Evolutionary conservation across 2,329 filamentous ascomycete genomes (phyloP), one percentile per base, ranked within the genome.

Genomic region (Dothistroma pini): DNA sequence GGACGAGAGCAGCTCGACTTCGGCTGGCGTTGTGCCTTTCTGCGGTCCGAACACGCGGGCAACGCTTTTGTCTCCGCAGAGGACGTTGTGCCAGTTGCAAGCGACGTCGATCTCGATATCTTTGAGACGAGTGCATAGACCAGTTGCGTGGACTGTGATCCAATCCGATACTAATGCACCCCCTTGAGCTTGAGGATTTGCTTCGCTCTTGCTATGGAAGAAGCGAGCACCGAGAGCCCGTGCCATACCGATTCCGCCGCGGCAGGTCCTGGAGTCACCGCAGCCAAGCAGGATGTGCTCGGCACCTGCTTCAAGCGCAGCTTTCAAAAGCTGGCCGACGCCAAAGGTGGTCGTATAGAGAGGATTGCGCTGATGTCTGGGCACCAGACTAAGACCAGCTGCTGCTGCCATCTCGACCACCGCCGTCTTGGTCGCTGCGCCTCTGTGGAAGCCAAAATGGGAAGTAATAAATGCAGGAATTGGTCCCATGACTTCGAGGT

Each of bases 391-490:
- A 7, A 84, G 72, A 1, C 81, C 81, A 22, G 81, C 81, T 0
- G 80, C 81, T 5, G 81, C 80, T 5, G 81, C 81, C 78, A 83
- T 83, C 60, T 83, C 81, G 12, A 83, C 70, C 7, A 83, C 78
- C 3, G 79, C 81, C 6, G 79, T 82, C 53, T 70, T 70, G 19
- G 60, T 63, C 29, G 66, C 54, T 55, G 69, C 58, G 62, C 71
- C 57, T 22, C 72, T 63, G 10, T 82, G 69, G 38, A 83, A 74
- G 8, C 81, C 81, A 60, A 80, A 80, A 66, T 78, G 78, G 5
- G 81, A 82, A 3, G 72, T 48, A 25, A 83, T 70, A 0, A 71
- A 73, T 1, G 71, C 49, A 0, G 78, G 76, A 4, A 80, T 72
- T 0, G 81, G 81, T 0, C 81, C 81, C 5, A 70, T 78, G 22